These are phyloP conservation scores for Rubus parviflorus DNA, from an alignment of 306 rosid genomes.

Conservation along the genomic window DNA sequence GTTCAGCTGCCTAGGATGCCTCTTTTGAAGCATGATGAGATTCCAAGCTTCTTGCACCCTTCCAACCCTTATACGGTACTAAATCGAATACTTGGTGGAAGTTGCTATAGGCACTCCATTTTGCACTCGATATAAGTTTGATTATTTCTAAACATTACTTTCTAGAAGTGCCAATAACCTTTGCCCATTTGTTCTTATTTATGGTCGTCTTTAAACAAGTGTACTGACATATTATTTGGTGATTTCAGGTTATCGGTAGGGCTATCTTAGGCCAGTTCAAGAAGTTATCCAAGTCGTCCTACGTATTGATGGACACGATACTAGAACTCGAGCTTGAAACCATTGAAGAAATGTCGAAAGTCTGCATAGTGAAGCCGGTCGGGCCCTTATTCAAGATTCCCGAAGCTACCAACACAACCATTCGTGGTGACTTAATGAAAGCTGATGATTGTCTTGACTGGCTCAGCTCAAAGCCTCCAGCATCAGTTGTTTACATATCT, in stretches of 20 bases:
- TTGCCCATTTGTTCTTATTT: neutral
- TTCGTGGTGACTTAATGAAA: constrained; percentile 20
- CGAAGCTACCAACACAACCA: neutral
- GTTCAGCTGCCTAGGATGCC: constrained; percentile 36
- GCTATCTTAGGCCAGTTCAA: constrained; percentile 28
- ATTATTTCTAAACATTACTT: too few relatives aligned
- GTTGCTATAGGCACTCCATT: too few relatives aligned
- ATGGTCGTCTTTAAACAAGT: neutral
- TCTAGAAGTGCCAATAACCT: too few relatives aligned
- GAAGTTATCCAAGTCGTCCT: constrained; percentile 29
- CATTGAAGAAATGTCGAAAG: constrained; percentile 13
- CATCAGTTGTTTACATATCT: constrained; percentile 39
- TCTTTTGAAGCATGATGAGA: constrained; percentile 28
- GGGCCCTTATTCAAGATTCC: constrained; percentile 37
- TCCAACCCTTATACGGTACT: neutral
- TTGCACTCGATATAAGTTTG: too few relatives aligned
- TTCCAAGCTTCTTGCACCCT: constrained; percentile 36
- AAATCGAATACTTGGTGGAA: neutral
- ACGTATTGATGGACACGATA: constrained; percentile 35
- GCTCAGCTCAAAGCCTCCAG: constrained; percentile 21
- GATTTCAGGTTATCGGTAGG: constrained; percentile 11
- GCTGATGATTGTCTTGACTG: constrained; percentile 32
- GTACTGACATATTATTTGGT: neutral
- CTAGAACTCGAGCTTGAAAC: constrained; percentile 34
- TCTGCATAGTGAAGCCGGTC: constrained; percentile 17